Base-by-base conservation (phyloP, 352 stramenopile species). In the Pythium sukuiense region DNA sequence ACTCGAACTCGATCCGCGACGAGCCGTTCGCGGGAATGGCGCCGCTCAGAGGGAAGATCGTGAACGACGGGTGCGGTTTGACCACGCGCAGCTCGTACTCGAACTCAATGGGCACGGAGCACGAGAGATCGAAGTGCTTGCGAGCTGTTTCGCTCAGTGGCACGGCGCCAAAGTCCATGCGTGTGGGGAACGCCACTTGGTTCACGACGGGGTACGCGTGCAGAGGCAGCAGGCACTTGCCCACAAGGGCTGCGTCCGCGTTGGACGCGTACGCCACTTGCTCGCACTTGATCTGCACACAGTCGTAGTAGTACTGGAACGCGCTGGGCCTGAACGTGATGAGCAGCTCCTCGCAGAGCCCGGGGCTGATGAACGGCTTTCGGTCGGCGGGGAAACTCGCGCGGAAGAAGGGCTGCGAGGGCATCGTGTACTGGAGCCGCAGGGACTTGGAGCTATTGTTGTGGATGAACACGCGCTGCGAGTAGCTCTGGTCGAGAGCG, bases 251-350 rank as follows among this genome's bases (percentile, higher is more conserved):
- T 8, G 74, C 67, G 30, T 80, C 68, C 14, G 79, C 59, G 60
- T 79, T 92, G 39, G 80, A 88, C 14, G 76, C 72, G 56, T 90
- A 92, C 48, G 76, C 81, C 16, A 92, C 80, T 33, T 95, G 75
- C 57, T 92, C 83, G 61, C 85, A 88, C 16, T 69, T 72, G 53
- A 97, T 79, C 37, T 88, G 76, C 48, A 97, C 69, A 56, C 82
- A 94, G 74, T 97, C 90, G 76, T 96, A 94, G 73, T 97, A 92
- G 73, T 97, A 97, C 59, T 94, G 87, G 55, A 89, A 93, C 39
- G 88, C 81, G 6, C 63, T 55, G 0, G 88, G 79, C 5, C 66
- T 73, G 72, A 96, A 97, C 1, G 76, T 79, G 30, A 97, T 76
- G 26, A 83, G 33, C 46, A 97, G 73, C 46, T 95, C 86, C 55